Conservation (phyloP, 805 yeast genomes). For the Saturnispora mendoncae region DNA sequence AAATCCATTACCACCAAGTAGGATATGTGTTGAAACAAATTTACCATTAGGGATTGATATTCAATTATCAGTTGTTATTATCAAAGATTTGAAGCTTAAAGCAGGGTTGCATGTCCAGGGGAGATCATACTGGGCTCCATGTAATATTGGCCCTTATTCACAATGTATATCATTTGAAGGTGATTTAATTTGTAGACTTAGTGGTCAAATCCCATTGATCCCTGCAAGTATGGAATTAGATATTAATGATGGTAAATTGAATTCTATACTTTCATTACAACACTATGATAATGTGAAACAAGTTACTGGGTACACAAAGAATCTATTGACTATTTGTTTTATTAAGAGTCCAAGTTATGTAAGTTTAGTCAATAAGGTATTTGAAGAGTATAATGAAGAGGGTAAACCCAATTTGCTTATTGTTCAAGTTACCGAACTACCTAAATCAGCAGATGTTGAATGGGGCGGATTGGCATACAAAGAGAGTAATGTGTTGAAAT, state of each 20-base stretch:
- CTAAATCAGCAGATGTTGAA: slow-evolving; percentile 58
- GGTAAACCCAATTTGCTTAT: slow-evolving; percentile 30
- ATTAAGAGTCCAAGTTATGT: slow-evolving; percentile 32
- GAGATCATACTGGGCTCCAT: slow-evolving; percentile 96
- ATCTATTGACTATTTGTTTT: slow-evolving; percentile 48
- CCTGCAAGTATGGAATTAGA: slow-evolving; percentile 59
- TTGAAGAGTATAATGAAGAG: slow-evolving; percentile 35
- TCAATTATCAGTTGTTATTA: slow-evolving; percentile 54
- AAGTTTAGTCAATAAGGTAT: slow-evolving; percentile 29
- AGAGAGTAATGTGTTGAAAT: slow-evolving; percentile 32
- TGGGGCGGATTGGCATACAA: slow-evolving; percentile 62
- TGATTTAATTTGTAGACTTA: slow-evolving; percentile 48
- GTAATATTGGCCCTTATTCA: slow-evolving; percentile 96
- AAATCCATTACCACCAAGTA: slow-evolving; percentile 71
- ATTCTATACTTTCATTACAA: slow-evolving; percentile 56
- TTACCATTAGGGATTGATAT: slow-evolving; percentile 33
- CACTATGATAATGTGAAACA: slow-evolving; percentile 59
- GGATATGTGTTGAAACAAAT: slow-evolving; percentile 69
- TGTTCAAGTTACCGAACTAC: slow-evolving; percentile 49
- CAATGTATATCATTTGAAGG: slow-evolving; percentile 55
- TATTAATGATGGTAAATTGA: slow-evolving; percentile 21
- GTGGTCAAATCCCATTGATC: slow-evolving; percentile 86
- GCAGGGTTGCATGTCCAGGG: slow-evolving; percentile 86
- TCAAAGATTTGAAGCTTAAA: slow-evolving; percentile 32
- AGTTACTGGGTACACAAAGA: slow-evolving; percentile 38